These are phyloP conservation scores for Verticillium nonalfalfae DNA, from an alignment of 2,329 filamentous ascomycete species.

Conservation along the genomic window DNA sequence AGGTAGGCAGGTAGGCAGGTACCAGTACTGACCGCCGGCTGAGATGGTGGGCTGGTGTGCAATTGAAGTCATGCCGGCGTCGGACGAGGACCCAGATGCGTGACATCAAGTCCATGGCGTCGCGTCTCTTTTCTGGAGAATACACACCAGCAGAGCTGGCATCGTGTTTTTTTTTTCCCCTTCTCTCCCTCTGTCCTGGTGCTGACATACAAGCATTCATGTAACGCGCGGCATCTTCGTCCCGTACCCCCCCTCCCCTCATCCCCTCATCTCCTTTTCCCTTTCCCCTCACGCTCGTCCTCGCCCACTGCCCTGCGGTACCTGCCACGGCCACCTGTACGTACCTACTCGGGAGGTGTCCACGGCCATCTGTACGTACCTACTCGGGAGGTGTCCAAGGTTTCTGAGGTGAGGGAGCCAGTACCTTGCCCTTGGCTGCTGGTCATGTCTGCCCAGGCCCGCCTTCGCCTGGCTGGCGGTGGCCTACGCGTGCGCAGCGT, in stretches of 20 bases:
- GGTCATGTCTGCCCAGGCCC: constrained; percentile 3
- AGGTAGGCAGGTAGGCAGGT: no score
- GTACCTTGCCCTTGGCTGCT: neutral
- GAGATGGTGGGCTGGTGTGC: no score
- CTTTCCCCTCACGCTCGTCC: constrained; percentile 1
- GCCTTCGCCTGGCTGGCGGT: neutral
- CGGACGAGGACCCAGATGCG: neutral
- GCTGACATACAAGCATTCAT: neutral
- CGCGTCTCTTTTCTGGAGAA: neutral
- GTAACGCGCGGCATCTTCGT: neutral
- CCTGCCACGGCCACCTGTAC: no score
- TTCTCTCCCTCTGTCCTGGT: neutral
- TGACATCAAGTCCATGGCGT: neutral
- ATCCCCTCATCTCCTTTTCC: neutral
- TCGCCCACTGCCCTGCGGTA: no score
- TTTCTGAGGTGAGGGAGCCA: no score
- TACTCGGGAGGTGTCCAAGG: no score
- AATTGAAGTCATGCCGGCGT: neutral
- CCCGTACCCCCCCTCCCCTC: neutral
- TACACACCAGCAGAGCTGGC: neutral
- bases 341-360: no score
- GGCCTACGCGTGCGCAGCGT: neutral
- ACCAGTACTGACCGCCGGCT: no score
- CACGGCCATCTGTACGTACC: no score
- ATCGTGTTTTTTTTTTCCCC: neutral